Evolutionary conservation across 768 basidiomycete genomes (phyloP), one percentile per base, ranked within the genome.

Genomic region (Pleurotus giganteus): DNA sequence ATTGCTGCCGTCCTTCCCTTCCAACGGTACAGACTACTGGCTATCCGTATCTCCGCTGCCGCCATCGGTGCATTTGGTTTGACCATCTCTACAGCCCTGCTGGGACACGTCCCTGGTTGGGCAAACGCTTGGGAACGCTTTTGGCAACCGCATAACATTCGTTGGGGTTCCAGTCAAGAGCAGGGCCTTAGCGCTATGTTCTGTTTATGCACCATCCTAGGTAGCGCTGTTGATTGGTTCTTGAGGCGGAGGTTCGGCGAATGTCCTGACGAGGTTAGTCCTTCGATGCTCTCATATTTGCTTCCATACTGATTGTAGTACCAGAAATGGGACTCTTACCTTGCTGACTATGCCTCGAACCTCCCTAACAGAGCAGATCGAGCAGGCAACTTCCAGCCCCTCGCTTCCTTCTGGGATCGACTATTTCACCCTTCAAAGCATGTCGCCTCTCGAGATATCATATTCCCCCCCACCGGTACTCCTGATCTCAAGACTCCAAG

Each of bases 311-410:
- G 41, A 43, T 50, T 29, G 26, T 49, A 15, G 24, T 8, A 15
- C 6, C 52, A 86, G 85, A 84, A 84, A 72, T 89, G 86, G 86
- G 84, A 88, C 59, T 72, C 68, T 19, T 88, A 85, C 57, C 78
- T 89, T 19, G 77, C 83, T 3, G 74, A 79, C 24, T 88, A 86
- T 56, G 69, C 80, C 4, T 63, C 76, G 19, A 76, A 75, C 51
- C 74, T 85, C 19, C 84, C 86, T 8, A 78, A 76, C 55, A 68
- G 77, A 15, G 68, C 79, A 1, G 71, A 79, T 52, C 75, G 85
- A 27, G 80, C 85, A 3, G 86, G 86, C 1, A 72, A 66, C 0
- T 88, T 86, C 71, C 67, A 69, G 27, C 85, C 86, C 4, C 63
- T 74, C n/a, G 65, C 68, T 15, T 77, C 81, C 0, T 68, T 81